Conservation (phyloP, 495 filamentous ascomycete species). For the Penicillium manginii region DNA sequence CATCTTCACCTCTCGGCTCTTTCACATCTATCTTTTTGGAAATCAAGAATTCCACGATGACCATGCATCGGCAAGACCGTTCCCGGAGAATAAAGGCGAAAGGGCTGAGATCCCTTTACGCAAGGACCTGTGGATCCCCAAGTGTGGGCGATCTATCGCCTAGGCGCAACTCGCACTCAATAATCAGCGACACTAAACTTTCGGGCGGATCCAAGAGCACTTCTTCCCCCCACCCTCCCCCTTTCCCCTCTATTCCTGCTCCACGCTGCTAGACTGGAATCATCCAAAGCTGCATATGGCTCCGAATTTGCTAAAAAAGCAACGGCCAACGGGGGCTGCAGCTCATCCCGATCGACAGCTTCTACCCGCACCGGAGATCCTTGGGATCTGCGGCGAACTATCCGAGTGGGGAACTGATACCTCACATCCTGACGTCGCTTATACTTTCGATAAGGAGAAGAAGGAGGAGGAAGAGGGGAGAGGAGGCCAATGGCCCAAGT, state of each 20-base stretch:
- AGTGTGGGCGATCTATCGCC: conserved; percentile 4
- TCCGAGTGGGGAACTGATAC: conserved; percentile 17
- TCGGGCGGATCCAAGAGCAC: background rate
- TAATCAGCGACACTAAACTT: conserved; percentile 4
- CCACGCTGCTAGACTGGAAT: background rate
- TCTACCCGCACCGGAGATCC: conserved; percentile 26
- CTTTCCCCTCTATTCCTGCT: background rate
- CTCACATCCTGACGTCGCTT: conserved; percentile 28
- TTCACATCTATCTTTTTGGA: background rate
- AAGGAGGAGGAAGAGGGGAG: background rate
- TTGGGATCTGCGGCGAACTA: conserved; percentile 24
- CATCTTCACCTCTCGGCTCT: background rate
- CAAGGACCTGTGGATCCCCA: conserved; percentile 15
- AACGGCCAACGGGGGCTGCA: conserved; percentile 9
- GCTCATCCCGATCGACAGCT: conserved; percentile 22
- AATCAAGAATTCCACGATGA: background rate
- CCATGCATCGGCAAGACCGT: background rate
- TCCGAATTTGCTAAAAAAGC: background rate
- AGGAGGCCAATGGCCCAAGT: conserved; percentile 6
- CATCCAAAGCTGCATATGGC: background rate
- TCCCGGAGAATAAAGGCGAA: conserved; percentile 10
- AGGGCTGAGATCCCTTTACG: conserved; percentile 4
- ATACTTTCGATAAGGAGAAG: conserved; percentile 7
- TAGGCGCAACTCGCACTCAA: background rate
- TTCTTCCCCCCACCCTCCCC: background rate